Conservation (phyloP, 441 rosid genomes). For the Croton setiger region DNA sequence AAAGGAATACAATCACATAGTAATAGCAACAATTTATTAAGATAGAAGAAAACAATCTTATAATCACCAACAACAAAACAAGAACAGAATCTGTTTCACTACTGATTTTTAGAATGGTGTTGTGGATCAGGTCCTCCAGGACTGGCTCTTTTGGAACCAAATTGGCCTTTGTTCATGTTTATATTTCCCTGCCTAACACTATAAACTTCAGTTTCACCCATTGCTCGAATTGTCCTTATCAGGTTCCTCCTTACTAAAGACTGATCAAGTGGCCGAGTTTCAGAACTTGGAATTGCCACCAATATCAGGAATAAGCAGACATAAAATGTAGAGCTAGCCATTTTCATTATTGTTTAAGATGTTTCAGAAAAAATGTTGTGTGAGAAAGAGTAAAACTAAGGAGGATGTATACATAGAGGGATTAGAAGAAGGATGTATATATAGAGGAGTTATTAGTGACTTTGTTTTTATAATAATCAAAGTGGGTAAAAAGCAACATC, state of each 20-base stretch:
- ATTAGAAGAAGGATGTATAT: slow-evolving; percentile 9
- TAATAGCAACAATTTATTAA: no score
- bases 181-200: slow-evolving; percentile 12
- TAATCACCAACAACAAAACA: neutral
- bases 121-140: slow-evolving; percentile 50
- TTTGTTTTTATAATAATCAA: slow-evolving; percentile 10
- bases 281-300: slow-evolving; percentile 22
- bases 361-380: neutral
- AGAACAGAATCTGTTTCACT: slow-evolving; percentile 1
- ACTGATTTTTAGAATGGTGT: slow-evolving; percentile 32
- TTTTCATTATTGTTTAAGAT: slow-evolving; percentile 7
- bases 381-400: neutral
- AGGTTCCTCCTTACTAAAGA: slow-evolving; percentile 20
- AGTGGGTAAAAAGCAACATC: slow-evolving; percentile 12
- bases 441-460: neutral
- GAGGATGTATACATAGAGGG: slow-evolving; percentile 13
- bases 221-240: slow-evolving; percentile 18
- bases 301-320: slow-evolving; percentile 24
- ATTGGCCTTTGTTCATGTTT: slow-evolving; percentile 7
- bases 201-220: slow-evolving; percentile 14
- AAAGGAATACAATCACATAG: neutral
- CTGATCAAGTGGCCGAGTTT: slow-evolving; percentile 25
- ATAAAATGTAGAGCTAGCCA: slow-evolving; percentile 27
- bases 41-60: neutral
- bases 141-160: slow-evolving; percentile 28